Evolutionary conservation across 495 filamentous ascomycete genomes (phyloP).

Genomic region (Tuber indicum): DNA sequence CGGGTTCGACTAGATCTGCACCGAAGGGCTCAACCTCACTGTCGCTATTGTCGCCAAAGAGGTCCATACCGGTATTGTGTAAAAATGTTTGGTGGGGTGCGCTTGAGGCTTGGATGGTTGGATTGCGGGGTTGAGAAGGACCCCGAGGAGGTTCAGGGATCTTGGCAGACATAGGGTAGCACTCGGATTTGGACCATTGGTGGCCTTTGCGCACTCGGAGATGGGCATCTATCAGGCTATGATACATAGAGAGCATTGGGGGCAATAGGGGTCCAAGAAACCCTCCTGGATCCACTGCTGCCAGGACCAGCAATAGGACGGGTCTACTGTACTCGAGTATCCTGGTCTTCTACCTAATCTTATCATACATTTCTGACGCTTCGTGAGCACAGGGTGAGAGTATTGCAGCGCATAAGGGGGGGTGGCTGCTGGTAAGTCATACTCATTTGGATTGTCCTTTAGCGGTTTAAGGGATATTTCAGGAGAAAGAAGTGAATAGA

Average conservation of each 20-base stretch:
- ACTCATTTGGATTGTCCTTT: background rate
- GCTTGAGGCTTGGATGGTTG: background rate
- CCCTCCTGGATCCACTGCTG: background rate
- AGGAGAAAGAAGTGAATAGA: too few relatives aligned
- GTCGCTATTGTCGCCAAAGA: constrained; percentile 41
- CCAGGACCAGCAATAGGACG: background rate
- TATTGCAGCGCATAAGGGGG: background rate
- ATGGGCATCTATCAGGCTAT: background rate
- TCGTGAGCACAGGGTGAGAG: background rate
- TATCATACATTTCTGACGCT: background rate
- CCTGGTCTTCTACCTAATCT: background rate
- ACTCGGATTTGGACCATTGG: background rate
- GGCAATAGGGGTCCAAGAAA: background rate
- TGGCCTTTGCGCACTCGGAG: background rate
- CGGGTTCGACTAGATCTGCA: constrained; percentile 25
- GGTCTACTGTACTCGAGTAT: background rate
- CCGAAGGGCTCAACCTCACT: constrained; percentile 40
- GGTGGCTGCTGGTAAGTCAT: background rate
- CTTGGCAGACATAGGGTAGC: constrained; percentile 11
- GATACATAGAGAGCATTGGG: background rate
- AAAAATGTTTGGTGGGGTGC: background rate
- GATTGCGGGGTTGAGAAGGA: constrained; percentile 13
- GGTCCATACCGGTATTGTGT: constrained; percentile 24
- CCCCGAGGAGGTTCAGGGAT: constrained; percentile 17
- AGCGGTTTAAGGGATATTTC: background rate